Percentiles rank a stretch among this genome's conserved stretches.
These are phyloP conservation scores for Lentinus polychrous DNA, from an alignment of 1,284 basidiomycete species.

Conservation along the genomic window DNA sequence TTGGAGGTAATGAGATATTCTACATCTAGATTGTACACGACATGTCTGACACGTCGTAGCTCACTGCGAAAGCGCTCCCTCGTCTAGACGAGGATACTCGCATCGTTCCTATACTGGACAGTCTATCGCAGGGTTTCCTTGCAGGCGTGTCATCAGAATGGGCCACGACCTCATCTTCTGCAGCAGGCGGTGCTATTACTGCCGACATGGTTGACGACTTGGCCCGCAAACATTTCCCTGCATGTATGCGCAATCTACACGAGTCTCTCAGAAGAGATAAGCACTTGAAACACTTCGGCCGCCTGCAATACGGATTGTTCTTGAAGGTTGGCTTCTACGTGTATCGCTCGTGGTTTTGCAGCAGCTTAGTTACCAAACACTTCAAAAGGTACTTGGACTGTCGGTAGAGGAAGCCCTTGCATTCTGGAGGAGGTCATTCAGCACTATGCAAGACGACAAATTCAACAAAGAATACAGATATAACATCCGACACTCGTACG, in stretches of 20 bases:
- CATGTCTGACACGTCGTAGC: slow-evolving; percentile 33
- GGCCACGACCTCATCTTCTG: slow-evolving; percentile 44
- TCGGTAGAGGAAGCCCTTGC: slow-evolving; percentile 91
- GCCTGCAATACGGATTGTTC: slow-evolving; percentile 92
- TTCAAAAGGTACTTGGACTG: slow-evolving; percentile 91
- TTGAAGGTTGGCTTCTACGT: slow-evolving; percentile 63
- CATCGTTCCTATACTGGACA: slow-evolving; percentile 84
- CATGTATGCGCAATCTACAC: slow-evolving; percentile 94
- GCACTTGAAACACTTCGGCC: slow-evolving; percentile 90
- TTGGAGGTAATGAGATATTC: slow-evolving; percentile 57
- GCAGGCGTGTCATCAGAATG: slow-evolving; percentile 87
- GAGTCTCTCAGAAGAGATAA: slow-evolving; percentile 71
- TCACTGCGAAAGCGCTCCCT: slow-evolving; percentile 84
- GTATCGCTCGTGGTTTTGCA: neutral
- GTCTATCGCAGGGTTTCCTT: slow-evolving; percentile 92
- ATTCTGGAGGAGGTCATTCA: slow-evolving; percentile 92
- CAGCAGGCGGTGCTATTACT: slow-evolving; percentile 62
- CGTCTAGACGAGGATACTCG: slow-evolving; percentile 96
- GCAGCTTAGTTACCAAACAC: neutral
- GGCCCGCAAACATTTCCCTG: slow-evolving; percentile 85
- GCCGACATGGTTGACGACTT: slow-evolving; percentile 94
- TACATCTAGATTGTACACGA: neutral
- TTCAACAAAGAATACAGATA: slow-evolving; percentile 99
- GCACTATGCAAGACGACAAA: slow-evolving; percentile 81
- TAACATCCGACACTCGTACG: slow-evolving; percentile 95